Evolutionary conservation across 2,329 filamentous ascomycete genomes (phyloP).

Genomic region (Polytolypa hystricis): DNA sequence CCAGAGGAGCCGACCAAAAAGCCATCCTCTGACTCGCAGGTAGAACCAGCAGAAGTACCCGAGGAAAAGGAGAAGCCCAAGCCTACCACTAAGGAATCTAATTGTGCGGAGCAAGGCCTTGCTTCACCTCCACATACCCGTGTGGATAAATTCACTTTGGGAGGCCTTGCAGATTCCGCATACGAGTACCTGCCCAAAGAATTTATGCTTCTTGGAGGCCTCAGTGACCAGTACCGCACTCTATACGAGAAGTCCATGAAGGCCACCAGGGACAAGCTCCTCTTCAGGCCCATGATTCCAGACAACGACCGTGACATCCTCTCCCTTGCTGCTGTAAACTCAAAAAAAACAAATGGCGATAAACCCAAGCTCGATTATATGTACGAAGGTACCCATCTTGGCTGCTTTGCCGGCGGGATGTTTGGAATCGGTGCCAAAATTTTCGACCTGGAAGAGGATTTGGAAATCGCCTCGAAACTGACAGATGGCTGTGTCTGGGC

Average conservation of each 20-base stretch:
- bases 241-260: slow-evolving; percentile 61
- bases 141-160: slow-evolving; percentile 37
- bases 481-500: slow-evolving; percentile 48
- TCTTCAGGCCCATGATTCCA: slow-evolving; percentile 66
- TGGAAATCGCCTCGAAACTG: slow-evolving; percentile 39
- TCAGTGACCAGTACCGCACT: slow-evolving; percentile 50
- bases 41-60: slow-evolving; percentile 2
- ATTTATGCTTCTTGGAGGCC: slow-evolving; percentile 65
- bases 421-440: slow-evolving; percentile 42
- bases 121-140: slow-evolving; percentile 21
- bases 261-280: slow-evolving; percentile 58
- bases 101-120: slow-evolving; percentile 32
- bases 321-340: slow-evolving; percentile 49
- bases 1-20: slow-evolving; percentile 2
- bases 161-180: slow-evolving; percentile 46
- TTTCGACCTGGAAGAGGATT: slow-evolving; percentile 39
- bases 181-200: slow-evolving; percentile 53
- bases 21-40: slow-evolving; percentile 1
- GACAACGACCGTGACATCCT: slow-evolving; percentile 54
- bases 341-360: slow-evolving; percentile 33
- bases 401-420: slow-evolving; percentile 48
- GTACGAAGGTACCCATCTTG: slow-evolving; percentile 39
- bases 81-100: slow-evolving; percentile 10
- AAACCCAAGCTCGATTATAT: slow-evolving; percentile 20
- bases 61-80: slow-evolving; percentile 2